These are phyloP conservation scores for Beauveria sp. DNA, from an alignment of 2,329 filamentous ascomycete genomes.

Conservation along the genomic window DNA sequence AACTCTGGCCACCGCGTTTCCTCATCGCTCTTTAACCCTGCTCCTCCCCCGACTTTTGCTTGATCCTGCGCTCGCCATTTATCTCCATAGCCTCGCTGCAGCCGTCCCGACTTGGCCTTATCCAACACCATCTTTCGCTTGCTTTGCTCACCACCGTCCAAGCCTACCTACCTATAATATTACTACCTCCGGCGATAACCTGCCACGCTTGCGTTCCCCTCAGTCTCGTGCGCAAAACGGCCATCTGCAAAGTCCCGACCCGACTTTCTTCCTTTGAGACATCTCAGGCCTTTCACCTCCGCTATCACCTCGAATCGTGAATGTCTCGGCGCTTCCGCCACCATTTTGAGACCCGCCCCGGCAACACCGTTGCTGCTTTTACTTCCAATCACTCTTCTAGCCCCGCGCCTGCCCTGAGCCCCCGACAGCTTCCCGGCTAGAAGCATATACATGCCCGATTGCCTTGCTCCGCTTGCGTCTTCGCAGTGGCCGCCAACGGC, in stretches of 20 bases:
- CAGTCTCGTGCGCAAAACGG: background rate
- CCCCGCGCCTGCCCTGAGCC: background rate
- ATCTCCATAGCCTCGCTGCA: background rate
- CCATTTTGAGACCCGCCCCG: conserved; percentile 2
- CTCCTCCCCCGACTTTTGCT: background rate
- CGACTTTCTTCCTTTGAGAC: conserved; percentile 4
- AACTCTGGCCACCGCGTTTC: background rate
- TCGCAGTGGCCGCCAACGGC: background rate
- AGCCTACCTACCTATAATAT: background rate
- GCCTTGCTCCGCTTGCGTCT: background rate
- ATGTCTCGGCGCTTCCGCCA: conserved; percentile 9
- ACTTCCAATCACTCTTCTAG: background rate
- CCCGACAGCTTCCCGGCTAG: background rate
- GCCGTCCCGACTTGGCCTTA: background rate
- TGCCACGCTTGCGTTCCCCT: too few species aligned
- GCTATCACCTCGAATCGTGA: conserved; percentile 1
- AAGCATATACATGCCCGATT: background rate
- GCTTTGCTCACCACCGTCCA: background rate
- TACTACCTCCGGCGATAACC: background rate
- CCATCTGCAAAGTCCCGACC: background rate
- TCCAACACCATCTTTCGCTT: background rate
- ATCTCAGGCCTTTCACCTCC: background rate
- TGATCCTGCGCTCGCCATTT: background rate
- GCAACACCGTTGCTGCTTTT: background rate
- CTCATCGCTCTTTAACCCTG: background rate